phyloP scores from a whole-genome alignment of 1,284 basidiomycete genomes.

The Fomitopsis schrenkii region DNA sequence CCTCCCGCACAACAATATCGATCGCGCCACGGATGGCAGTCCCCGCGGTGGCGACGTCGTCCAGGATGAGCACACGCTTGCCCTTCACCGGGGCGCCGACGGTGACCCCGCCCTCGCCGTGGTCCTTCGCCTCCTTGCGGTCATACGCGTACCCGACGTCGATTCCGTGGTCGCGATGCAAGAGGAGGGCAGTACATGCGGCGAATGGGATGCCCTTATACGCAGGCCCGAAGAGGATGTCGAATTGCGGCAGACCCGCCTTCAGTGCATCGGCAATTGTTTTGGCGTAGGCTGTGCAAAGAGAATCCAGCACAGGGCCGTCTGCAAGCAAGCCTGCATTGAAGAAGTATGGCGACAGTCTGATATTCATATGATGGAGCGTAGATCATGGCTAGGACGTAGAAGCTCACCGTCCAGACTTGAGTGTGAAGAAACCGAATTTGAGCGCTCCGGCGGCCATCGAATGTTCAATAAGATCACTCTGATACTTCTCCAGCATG shows the following conservation, averaged over 20 bases:
- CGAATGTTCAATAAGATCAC: constrained; percentile 43
- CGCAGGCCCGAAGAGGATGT: constrained; percentile 94
- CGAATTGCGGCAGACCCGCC: constrained; percentile 62
- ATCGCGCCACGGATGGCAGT: constrained; percentile 88
- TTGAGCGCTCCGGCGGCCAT: constrained; percentile 68
- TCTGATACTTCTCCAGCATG: constrained; percentile 34
- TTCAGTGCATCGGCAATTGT: constrained; percentile 52
- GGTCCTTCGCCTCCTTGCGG: constrained; percentile 93
- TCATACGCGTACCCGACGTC: constrained; percentile 88
- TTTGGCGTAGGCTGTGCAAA: constrained; percentile 86
- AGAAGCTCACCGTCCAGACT: constrained; percentile 82
- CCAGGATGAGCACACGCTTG: constrained; percentile 82
- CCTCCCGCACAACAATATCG: constrained; percentile 61
- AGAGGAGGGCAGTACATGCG: constrained; percentile 78
- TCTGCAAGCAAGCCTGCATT: constrained; percentile 89
- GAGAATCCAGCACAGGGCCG: constrained; percentile 75
- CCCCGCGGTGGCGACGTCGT: constrained; percentile 97
- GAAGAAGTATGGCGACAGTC: constrained; percentile 94
- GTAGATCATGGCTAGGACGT: not conserved
- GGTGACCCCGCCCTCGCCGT: constrained; percentile 94
- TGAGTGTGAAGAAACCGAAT: constrained; percentile 89
- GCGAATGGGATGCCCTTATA: constrained; percentile 98
- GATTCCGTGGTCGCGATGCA: constrained; percentile 64
- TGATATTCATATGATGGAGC: constrained; percentile 25
- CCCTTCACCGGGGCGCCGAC: constrained; percentile 85